phyloP scores from a whole-genome alignment of 2,329 filamentous ascomycete genomes.

The Coniella lustricola region DNA sequence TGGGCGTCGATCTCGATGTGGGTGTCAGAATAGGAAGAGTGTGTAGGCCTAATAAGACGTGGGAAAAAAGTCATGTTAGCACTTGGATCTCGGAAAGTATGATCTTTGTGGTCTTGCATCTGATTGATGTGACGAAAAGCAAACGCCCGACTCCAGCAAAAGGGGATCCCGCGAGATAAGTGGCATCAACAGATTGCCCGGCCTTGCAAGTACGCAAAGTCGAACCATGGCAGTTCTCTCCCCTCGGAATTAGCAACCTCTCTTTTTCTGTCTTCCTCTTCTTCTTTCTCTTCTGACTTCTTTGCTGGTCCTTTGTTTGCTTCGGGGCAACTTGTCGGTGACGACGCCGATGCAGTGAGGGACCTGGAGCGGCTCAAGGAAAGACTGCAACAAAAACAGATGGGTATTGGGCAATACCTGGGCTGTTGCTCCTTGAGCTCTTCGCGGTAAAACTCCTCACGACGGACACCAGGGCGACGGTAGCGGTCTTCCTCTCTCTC shows the following conservation, averaged over 20 bases:
- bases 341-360: not conserved
- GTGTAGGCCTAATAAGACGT: constrained; percentile 26
- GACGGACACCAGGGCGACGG: constrained; percentile 62
- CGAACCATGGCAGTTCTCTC: not conserved
- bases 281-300: not conserved
- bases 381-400: constrained; percentile 13
- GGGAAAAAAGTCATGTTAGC: constrained; percentile 6
- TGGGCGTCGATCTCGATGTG: constrained; percentile 57
- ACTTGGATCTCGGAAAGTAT: not conserved
- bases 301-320: not conserved
- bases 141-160: not conserved
- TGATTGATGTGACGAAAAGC: not conserved
- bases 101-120: not conserved
- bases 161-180: too few relatives aligned
- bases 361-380: constrained; percentile 14
- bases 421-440: constrained; percentile 32
- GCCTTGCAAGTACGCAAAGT: not conserved
- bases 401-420: constrained; percentile 17
- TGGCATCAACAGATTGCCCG: too few relatives aligned
- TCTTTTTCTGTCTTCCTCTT: not conserved
- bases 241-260: not conserved
- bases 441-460: constrained; percentile 43
- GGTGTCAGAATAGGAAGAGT: constrained; percentile 49
- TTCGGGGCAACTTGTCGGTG: not conserved
- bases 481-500: constrained; percentile 71